A percentile compares a stretch with the other conserved stretches of the same genome.
phyloP scores from a whole-genome alignment of 495 filamentous ascomycete genomes.

The Hypoxylon perforatum region DNA sequence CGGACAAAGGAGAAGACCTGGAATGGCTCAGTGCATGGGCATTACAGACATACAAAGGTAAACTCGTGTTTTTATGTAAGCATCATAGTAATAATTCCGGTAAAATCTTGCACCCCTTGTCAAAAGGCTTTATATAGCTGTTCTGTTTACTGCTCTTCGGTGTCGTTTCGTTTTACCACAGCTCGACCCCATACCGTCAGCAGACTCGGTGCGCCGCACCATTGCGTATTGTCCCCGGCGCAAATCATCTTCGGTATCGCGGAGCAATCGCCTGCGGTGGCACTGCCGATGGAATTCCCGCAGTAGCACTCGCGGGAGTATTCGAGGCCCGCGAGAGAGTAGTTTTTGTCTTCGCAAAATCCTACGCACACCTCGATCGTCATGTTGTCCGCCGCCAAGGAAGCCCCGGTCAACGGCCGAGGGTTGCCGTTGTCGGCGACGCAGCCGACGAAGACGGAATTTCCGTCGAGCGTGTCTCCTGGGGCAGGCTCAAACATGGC shows the following conservation, averaged over 20 bases:
- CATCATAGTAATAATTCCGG: too few species aligned
- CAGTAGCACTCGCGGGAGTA: conserved; percentile 48
- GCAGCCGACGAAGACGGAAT: conserved; percentile 60
- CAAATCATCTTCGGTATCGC: conserved; percentile 44
- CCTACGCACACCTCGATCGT: conserved; percentile 53
- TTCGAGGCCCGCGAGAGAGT: conserved; percentile 54
- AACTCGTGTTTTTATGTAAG: too few species aligned
- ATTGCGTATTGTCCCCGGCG: conserved; percentile 49
- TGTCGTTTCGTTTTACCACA: too few species aligned
- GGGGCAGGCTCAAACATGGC: conserved; percentile 23
- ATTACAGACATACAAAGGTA: too few species aligned
- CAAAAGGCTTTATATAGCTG: too few species aligned
- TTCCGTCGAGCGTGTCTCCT: conserved; percentile 19
- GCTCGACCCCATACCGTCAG: conserved; percentile 56
- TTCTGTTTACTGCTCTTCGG: too few species aligned
- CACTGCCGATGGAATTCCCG: conserved; percentile 34
- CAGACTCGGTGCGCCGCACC: conserved; percentile 55
- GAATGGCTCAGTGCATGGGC: too few species aligned
- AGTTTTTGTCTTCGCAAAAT: conserved; percentile 48
- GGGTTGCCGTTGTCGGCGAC: conserved; percentile 49
- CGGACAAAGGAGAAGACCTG: too few species aligned
- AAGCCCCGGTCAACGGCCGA: conserved; percentile 12
- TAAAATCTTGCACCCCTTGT: too few species aligned
- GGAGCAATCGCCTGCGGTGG: conserved; percentile 37
- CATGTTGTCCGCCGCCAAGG: conserved; percentile 38